These are phyloP conservation scores for Trichoderma citrinoviride DNA, from an alignment of 2,329 filamentous ascomycete genomes.

Conservation along the genomic window DNA sequence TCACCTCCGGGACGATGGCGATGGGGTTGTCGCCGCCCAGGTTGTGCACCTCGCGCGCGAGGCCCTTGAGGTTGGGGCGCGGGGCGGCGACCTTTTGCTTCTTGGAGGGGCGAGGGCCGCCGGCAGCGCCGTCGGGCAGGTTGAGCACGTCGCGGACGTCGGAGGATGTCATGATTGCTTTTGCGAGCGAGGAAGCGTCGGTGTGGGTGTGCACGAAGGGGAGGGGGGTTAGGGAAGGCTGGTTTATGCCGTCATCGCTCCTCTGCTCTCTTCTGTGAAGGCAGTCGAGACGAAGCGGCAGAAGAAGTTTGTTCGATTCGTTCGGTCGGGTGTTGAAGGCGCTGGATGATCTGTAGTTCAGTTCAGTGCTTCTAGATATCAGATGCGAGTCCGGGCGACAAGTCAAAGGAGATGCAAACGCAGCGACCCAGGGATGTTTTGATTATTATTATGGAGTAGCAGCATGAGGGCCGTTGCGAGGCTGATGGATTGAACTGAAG, in stretches of 20 bases:
- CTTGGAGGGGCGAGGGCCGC: conserved; percentile 60
- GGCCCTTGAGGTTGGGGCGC: conserved; percentile 58
- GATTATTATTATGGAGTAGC: background rate
- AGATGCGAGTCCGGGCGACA: no score
- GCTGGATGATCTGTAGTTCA: background rate
- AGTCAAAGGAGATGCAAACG: no score
- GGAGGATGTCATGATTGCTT: conserved; percentile 62
- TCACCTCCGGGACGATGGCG: conserved; percentile 60
- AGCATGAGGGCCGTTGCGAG: background rate
- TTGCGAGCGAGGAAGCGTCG: background rate
- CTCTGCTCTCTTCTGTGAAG: background rate
- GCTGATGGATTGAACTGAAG: background rate
- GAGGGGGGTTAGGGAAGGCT: background rate
- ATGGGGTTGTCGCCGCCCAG: conserved; percentile 65
- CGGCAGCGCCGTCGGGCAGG: conserved; percentile 58
- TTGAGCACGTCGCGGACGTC: conserved; percentile 89
- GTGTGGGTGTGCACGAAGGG: background rate
- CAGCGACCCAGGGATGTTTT: no score
- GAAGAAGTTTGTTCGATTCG: background rate
- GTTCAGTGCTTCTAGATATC: no score
- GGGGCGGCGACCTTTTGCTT: conserved; percentile 68
- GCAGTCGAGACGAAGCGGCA: background rate
- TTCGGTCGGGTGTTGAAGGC: background rate
- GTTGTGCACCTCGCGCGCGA: conserved; percentile 64
- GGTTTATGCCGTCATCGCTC: conserved; percentile 19